A percentile compares a stretch with the other conserved stretches of the same genome.
phyloP scores from a whole-genome alignment of 306 rosid species.

The Rosa rugosa region DNA sequence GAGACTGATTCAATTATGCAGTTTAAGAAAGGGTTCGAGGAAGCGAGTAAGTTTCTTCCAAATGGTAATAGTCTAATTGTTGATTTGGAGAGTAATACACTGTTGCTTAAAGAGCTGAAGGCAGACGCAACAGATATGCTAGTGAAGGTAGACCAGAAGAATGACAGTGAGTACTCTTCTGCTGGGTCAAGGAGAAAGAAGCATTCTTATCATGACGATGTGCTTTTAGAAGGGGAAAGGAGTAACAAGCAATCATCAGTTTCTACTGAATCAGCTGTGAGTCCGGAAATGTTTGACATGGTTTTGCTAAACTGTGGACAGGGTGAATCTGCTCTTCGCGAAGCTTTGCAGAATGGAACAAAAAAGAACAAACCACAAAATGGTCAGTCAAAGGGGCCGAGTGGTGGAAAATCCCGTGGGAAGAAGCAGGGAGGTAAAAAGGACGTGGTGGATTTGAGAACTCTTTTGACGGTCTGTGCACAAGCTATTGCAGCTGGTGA shows the following conservation, averaged over 20 bases:
- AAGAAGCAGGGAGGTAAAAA: slow-evolving; percentile 35
- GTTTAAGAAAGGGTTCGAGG: slow-evolving; percentile 38
- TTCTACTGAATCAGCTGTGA: slow-evolving; percentile 30
- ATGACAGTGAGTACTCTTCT: slow-evolving; percentile 5
- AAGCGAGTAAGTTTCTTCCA: slow-evolving; percentile 41
- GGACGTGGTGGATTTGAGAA: slow-evolving; percentile 40
- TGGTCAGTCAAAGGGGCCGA: slow-evolving; percentile 31
- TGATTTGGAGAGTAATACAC: slow-evolving; percentile 17
- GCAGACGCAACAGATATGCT: slow-evolving; percentile 16
- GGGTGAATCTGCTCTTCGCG: slow-evolving; percentile 20
- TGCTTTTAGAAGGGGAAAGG: slow-evolving; percentile 21
- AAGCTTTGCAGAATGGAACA: slow-evolving; percentile 30
- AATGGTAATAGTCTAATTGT: slow-evolving; percentile 17
- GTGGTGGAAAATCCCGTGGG: slow-evolving; percentile 30
- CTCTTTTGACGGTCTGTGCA: slow-evolving; percentile 40
- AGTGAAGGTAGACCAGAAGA: slow-evolving; percentile 20
- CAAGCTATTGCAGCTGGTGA: slow-evolving; percentile 37
- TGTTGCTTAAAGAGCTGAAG: slow-evolving; percentile 25
- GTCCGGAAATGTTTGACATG: slow-evolving; percentile 40
- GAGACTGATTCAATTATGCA: slow-evolving; percentile 31
- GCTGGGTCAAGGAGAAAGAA: slow-evolving; percentile 32
- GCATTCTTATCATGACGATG: slow-evolving; percentile 25
- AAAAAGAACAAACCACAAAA: slow-evolving; percentile 22
- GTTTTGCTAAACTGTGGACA: slow-evolving; percentile 21
- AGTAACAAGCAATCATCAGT: slow-evolving; percentile 36